These are phyloP conservation scores for Fragaria nilgerrensis DNA, from an alignment of 306 rosid species.

Conservation along the genomic window DNA sequence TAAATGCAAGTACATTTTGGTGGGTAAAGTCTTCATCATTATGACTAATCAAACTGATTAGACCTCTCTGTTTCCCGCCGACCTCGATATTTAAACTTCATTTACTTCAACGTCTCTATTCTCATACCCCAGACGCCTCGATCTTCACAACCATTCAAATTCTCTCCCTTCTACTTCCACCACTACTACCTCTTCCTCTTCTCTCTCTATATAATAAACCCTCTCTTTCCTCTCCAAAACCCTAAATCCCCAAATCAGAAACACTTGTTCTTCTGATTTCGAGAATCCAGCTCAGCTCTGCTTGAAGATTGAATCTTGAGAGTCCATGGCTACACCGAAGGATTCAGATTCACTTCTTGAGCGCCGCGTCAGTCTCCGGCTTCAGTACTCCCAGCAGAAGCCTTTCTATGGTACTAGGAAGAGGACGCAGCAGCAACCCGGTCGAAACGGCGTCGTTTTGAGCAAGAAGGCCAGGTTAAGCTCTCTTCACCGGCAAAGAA, in stretches of 20 bases:
- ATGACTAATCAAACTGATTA: not conserved
- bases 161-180: not conserved
- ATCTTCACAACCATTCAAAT: not conserved
- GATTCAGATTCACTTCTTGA: not conserved
- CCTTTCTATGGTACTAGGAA: slow-evolving; percentile 26
- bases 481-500: not conserved
- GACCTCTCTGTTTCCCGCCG: not conserved
- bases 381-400: slow-evolving; percentile 22
- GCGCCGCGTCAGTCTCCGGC: slow-evolving; percentile 27
- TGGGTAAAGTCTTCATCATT: not conserved
- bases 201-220: no score
- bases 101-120: slow-evolving; percentile 2
- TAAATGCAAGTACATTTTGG: not conserved
- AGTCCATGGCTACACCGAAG: slow-evolving; percentile 2
- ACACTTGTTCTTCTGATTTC: not conserved
- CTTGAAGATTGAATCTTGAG: not conserved
- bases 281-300: not conserved
- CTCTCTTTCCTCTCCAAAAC: not conserved
- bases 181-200: not conserved
- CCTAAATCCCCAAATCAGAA: not conserved
- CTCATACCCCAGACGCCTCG: not conserved
- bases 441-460: not conserved
- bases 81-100: not conserved
- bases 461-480: slow-evolving; percentile 18
- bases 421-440: not conserved